Conservation (phyloP, 495 filamentous ascomycete genomes). For the Diplogelasinospora grovesii region DNA sequence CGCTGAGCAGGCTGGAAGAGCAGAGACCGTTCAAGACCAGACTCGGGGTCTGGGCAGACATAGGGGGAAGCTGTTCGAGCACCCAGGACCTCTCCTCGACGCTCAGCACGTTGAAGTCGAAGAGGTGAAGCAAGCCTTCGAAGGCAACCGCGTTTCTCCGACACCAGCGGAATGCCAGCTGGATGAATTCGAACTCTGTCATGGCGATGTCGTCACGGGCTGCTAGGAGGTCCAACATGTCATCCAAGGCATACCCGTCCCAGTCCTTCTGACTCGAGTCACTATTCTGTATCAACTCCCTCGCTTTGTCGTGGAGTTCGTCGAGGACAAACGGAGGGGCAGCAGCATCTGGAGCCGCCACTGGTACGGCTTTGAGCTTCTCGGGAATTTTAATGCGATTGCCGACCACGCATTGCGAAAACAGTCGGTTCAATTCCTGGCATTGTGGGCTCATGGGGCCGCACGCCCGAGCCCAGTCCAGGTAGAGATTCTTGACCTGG, state of each 20-base stretch:
- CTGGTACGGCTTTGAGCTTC: constrained; percentile 34
- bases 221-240: constrained; percentile 35
- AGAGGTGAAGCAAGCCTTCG: constrained; percentile 31
- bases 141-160: constrained; percentile 23
- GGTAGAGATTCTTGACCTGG: constrained; percentile 43
- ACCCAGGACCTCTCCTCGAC: constrained; percentile 39
- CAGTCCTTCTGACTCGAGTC: background rate
- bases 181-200: constrained; percentile 44
- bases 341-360: constrained; percentile 11
- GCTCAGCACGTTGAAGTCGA: constrained; percentile 36
- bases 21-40: constrained; percentile 37
- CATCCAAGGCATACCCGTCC: constrained; percentile 25
- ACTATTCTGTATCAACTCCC: background rate
- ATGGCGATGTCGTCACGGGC: constrained; percentile 33
- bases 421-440: constrained; percentile 48
- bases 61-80: constrained; percentile 28
- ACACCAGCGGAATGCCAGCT: constrained; percentile 39
- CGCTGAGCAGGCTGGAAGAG: constrained; percentile 31
- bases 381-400: constrained; percentile 41
- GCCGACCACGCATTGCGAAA: constrained; percentile 46
- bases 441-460: constrained; percentile 42
- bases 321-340: constrained; percentile 43
- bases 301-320: constrained; percentile 35
- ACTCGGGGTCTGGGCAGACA: constrained; percentile 12
- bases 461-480: constrained; percentile 42